Evolutionary conservation across 2,329 filamentous ascomycete genomes (phyloP).

Genomic region (Rhinocladiella mackenziei): DNA sequence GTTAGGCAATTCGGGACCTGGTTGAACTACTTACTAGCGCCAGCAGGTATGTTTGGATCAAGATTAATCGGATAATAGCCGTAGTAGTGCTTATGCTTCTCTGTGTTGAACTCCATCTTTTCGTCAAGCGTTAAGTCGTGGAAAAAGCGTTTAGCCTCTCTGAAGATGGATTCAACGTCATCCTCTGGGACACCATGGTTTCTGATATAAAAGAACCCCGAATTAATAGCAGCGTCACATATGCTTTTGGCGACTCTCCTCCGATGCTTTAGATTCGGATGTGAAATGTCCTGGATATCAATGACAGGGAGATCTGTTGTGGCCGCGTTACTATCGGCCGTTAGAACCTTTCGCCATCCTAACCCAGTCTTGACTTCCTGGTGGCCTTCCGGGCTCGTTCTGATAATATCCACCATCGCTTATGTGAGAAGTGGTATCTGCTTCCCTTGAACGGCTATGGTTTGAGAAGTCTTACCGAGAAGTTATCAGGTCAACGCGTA

Average conservation of each 20-base stretch:
- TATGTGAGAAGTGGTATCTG: not conserved
- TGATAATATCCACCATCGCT: slow-evolving; percentile 15
- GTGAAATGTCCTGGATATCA: slow-evolving; percentile 44
- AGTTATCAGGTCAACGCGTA: too few species aligned
- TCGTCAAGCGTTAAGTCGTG: slow-evolving; percentile 18
- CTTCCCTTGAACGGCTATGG: too few species aligned
- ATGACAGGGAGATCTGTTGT: slow-evolving; percentile 52
- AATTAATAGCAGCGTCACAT: slow-evolving; percentile 46
- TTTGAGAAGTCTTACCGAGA: too few species aligned
- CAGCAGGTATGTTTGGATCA: slow-evolving; percentile 12
- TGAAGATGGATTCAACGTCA: slow-evolving; percentile 31
- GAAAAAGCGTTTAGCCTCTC: slow-evolving; percentile 18
- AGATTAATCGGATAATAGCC: slow-evolving; percentile 23
- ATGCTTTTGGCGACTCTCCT: slow-evolving; percentile 42
- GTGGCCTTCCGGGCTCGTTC: slow-evolving; percentile 8
- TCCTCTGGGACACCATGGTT: slow-evolving; percentile 44
- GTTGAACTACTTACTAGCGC: slow-evolving; percentile 14
- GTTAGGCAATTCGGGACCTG: not conserved
- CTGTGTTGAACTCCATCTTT: slow-evolving; percentile 22
- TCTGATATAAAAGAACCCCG: slow-evolving; percentile 48
- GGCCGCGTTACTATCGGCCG: slow-evolving; percentile 4
- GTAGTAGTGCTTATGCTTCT: slow-evolving; percentile 21
- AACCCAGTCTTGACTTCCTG: slow-evolving; percentile 19
- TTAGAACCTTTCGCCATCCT: slow-evolving; percentile 18
- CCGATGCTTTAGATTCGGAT: slow-evolving; percentile 35